These are phyloP conservation scores for Funneliformis caledonium DNA, from an alignment of 371 early-diverging fungal species.

Conservation along the genomic window DNA sequence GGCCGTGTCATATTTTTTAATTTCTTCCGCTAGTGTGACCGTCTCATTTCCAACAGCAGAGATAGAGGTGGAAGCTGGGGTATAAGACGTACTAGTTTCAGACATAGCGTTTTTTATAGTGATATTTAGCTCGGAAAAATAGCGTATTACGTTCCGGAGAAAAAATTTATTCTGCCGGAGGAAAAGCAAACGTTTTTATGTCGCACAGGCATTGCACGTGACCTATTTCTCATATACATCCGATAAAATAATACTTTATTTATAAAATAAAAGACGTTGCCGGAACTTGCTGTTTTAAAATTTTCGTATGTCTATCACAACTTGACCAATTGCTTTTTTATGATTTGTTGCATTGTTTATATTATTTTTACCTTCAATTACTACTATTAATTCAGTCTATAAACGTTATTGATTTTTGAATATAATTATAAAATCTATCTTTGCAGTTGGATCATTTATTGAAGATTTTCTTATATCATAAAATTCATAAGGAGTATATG, in stretches of 20 bases:
- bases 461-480: not conserved
- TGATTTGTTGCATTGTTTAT: not conserved
- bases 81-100: no score
- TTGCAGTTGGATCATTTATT: not conserved
- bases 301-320: not conserved
- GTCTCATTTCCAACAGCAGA: not conserved
- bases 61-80: not conserved
- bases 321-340: not conserved
- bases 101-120: no score
- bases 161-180: no score
- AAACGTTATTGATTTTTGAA: not conserved
- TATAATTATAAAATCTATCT: not conserved
- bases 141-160: no score
- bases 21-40: not conserved
- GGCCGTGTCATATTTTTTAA: not conserved
- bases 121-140: no score
- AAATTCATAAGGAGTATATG: no score
- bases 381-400: not conserved
- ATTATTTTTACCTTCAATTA: not conserved
- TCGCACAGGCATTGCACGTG: no score
- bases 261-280: no score
- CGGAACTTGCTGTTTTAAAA: not conserved
- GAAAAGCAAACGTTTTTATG: no score
- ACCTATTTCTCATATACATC: no score
- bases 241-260: no score